Percentiles rank a stretch among this genome's conserved stretches.
phyloP scores from a whole-genome alignment of 2,329 filamentous ascomycete genomes.

The Aspergillus spinulosporus region DNA sequence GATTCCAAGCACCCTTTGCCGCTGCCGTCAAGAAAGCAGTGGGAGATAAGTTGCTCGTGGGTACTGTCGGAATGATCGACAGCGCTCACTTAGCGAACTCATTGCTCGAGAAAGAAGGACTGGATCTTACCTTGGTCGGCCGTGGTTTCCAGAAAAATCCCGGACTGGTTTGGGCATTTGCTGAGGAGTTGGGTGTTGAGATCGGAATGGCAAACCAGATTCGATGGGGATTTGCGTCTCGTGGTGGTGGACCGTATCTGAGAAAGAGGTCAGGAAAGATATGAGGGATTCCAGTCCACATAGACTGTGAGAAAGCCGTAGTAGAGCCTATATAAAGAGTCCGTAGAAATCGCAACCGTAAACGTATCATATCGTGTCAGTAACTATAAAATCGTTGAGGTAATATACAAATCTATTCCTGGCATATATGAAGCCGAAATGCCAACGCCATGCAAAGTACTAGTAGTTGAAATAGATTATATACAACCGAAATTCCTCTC shows the following conservation, averaged over 20 bases:
- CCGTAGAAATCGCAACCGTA: not conserved
- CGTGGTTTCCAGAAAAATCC: constrained; percentile 81
- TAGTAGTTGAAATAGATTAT: not conserved
- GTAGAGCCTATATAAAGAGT: not conserved
- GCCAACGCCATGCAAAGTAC: not conserved
- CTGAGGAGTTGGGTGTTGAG: constrained; percentile 69
- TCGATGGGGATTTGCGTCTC: constrained; percentile 53
- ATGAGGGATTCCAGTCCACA: not conserved
- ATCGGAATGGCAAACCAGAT: constrained; percentile 73
- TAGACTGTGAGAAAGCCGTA: not conserved
- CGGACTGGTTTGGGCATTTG: constrained; percentile 71
- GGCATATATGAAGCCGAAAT: not conserved
- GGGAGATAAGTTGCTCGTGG: constrained; percentile 68
- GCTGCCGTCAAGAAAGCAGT: constrained; percentile 70
- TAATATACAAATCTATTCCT: not conserved
- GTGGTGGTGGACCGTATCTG: constrained; percentile 19
- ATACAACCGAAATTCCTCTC: not conserved
- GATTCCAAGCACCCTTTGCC: constrained; percentile 74
- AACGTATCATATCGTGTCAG: not conserved
- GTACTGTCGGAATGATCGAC: constrained; percentile 72
- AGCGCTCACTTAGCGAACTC: constrained; percentile 67
- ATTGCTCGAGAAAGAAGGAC: constrained; percentile 52
- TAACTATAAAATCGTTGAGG: not conserved
- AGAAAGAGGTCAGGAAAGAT: constrained; percentile 17
- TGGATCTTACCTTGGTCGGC: constrained; percentile 71